These are phyloP conservation scores for Candida silvicultrix DNA, from an alignment of 805 yeast genomes.

Conservation along the genomic window DNA sequence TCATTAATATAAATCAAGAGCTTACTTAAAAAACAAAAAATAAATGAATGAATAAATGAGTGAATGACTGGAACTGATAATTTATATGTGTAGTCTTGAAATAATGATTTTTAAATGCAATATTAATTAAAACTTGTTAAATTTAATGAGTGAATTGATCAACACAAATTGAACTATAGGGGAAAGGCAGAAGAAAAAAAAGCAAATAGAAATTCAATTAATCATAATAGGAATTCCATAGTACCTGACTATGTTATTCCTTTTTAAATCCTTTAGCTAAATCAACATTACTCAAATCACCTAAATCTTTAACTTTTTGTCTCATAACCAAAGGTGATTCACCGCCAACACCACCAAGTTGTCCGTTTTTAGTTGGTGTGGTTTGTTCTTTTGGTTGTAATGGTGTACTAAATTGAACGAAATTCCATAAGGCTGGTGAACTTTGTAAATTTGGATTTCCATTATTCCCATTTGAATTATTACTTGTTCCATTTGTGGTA, in stretches of 20 bases:
- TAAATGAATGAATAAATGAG: too few relatives aligned
- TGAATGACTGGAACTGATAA: too few relatives aligned
- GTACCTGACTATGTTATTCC: constrained; percentile 2
- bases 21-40: too few relatives aligned
- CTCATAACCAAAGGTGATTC: constrained; percentile 14
- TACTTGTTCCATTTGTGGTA: background rate
- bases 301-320: constrained; percentile 16
- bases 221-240: background rate
- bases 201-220: background rate
- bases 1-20: too few relatives aligned
- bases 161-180: too few relatives aligned
- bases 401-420: constrained; percentile 66
- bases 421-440: constrained; percentile 92
- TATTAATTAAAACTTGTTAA: too few relatives aligned
- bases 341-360: constrained; percentile 7
- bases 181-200: too few relatives aligned
- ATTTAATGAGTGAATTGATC: too few relatives aligned
- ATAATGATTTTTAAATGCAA: too few relatives aligned
- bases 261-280: constrained; percentile 39
- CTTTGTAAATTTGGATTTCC: constrained; percentile 22
- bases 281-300: constrained; percentile 42
- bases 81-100: too few relatives aligned
- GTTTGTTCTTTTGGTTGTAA: constrained; percentile 11
- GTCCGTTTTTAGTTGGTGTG: constrained; percentile 14
- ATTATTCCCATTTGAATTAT: constrained; percentile 4